Percentiles rank a stretch among this genome's conserved stretches.
These are phyloP conservation scores for Saccharomycopsis schoenii DNA, from an alignment of 805 yeast genomes.

Conservation along the genomic window DNA sequence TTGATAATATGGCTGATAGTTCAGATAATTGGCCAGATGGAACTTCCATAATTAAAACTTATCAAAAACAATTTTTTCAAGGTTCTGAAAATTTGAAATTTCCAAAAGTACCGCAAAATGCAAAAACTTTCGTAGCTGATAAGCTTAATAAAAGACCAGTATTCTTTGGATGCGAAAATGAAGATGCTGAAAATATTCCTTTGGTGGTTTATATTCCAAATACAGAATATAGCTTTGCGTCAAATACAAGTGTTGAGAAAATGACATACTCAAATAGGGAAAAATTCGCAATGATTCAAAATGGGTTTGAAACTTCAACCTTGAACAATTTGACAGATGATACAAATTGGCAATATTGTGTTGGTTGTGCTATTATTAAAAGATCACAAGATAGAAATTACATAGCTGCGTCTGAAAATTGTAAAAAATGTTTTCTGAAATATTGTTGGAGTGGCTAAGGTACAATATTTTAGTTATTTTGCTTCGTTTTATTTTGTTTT, in stretches of 20 bases:
- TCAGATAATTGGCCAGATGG: constrained; percentile 20
- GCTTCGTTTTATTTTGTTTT: too few relatives aligned
- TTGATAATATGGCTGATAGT: constrained; percentile 37
- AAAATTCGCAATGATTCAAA: constrained; percentile 48
- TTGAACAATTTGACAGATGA: constrained; percentile 61
- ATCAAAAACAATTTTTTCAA: constrained; percentile 16
- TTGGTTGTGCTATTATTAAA: constrained; percentile 76
- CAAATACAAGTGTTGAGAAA: constrained; percentile 65
- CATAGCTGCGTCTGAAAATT: constrained; percentile 48
- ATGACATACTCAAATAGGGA: constrained; percentile 51
- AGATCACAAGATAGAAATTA: constrained; percentile 65
- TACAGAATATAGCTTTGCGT: constrained; percentile 48
- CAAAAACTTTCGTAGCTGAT: constrained; percentile 43
- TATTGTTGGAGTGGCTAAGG: constrained; percentile 73
- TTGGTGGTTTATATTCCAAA: constrained; percentile 69
- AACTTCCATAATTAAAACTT: constrained; percentile 8
- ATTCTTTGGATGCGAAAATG: constrained; percentile 70
- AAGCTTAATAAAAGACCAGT: constrained; percentile 63
- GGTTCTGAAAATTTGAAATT: constrained; percentile 53
- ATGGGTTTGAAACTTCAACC: constrained; percentile 66
- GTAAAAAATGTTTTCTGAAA: constrained; percentile 54
- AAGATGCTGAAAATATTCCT: constrained; percentile 29
- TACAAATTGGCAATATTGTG: constrained; percentile 58
- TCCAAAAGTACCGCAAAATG: constrained; percentile 65
- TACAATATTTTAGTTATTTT: neutral